Base-by-base conservation (phyloP, 2,329 filamentous ascomycete species). In the Penicillium sp. region DNA sequence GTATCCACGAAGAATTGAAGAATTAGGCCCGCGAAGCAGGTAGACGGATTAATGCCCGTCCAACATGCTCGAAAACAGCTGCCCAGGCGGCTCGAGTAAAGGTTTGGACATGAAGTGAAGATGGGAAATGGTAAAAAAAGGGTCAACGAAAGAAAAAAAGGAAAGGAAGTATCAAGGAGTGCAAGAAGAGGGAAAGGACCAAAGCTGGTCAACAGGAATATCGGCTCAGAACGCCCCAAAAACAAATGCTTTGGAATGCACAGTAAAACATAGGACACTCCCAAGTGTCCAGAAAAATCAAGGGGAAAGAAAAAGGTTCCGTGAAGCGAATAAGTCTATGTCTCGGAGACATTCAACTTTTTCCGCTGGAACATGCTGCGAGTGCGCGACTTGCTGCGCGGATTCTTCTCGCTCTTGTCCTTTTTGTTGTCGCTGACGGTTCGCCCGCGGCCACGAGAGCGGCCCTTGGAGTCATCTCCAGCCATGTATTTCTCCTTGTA, bases 401-500 rank as follows among this genome's bases (percentile, higher is more conserved):
- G 64, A 66, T 88, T 88, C 69, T 86, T 88, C 42, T 78, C 78
- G 54, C 75, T 77, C 66, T 88, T 88, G 69, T 86, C 88, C 66
- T 88, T 88, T 69, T 86, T 88, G 42, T 78, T 78, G 54, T 75
- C 77, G 51, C 69, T 69, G 50, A 71, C 57, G 37, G 64, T 66
- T 49, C 63, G 61, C 18, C 65, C 62, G 53, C 67, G 69, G 24
- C 67, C 63, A 58, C 51, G 60, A 15, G 15, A 18, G 9, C 65
- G 49, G 27, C 44, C 41, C 66, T 58, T 58, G 42, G 68, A 63
- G 18, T 70, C 76, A 32, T 86, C 82, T 24, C 89, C 87, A 52
- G 86, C 82, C 74, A 79, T 78, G 68, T 97, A 97, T 67, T 97
- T 97, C 49, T 89, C 75, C 71, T 97, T 97, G 77, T 96, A 91